Percentiles rank a stretch among this genome's conserved stretches.
Conservation (phyloP, 2,329 filamentous ascomycete species). For the Alternaria postmessia region DNA sequence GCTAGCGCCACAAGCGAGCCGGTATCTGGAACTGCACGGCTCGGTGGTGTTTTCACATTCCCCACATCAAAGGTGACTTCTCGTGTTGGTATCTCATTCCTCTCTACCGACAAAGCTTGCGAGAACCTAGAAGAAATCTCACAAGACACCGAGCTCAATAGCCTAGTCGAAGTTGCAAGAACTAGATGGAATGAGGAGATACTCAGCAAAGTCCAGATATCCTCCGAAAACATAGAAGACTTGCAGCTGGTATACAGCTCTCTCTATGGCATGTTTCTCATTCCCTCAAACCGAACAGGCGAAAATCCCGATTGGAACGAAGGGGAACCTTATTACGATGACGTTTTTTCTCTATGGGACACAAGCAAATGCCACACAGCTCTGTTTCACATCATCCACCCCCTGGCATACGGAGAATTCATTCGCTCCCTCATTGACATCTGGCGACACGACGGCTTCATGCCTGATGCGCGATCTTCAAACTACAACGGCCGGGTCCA, state of each 20-base stretch:
- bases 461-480: conserved; percentile 72
- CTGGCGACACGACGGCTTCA: conserved; percentile 69
- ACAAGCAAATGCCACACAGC: conserved; percentile 71
- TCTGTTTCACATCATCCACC: conserved; percentile 71
- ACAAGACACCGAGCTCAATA: conserved; percentile 51
- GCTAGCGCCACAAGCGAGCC: conserved; percentile 20
- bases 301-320: conserved; percentile 74
- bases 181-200: conserved; percentile 68
- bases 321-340: conserved; percentile 73
- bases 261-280: conserved; percentile 73
- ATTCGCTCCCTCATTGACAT: conserved; percentile 74
- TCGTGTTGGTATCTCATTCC: conserved; percentile 72
- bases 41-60: conserved; percentile 65
- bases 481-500: conserved; percentile 75
- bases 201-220: conserved; percentile 69
- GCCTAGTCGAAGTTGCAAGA: conserved; percentile 59
- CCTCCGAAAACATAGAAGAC: conserved; percentile 63
- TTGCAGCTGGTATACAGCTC: conserved; percentile 71
- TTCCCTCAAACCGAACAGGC: conserved; percentile 74
- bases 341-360: conserved; percentile 75
- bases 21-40: conserved; percentile 34
- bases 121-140: conserved; percentile 66
- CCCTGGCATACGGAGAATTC: conserved; percentile 68
- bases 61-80: conserved; percentile 58
- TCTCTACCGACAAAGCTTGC: conserved; percentile 70